Percentiles rank a stretch among this genome's conserved stretches.
Conservation (phyloP, 2,329 filamentous ascomycete species). For the Xylaria sp. region DNA sequence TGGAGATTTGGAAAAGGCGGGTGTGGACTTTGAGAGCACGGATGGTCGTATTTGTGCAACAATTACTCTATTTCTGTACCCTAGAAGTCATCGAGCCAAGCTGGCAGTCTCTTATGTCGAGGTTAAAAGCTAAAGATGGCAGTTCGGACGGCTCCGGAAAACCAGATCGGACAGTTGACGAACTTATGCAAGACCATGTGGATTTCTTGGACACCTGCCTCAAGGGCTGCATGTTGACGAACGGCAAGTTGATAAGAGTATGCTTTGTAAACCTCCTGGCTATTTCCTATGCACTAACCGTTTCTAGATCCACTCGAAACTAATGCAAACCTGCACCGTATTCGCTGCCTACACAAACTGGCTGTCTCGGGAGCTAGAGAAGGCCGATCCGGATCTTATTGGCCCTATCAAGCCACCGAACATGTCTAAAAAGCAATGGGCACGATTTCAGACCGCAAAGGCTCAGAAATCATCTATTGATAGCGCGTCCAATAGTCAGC, state of each 20-base stretch:
- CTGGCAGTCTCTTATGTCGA: constrained; percentile 92
- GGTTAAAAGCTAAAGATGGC: constrained; percentile 69
- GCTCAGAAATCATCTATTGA: constrained; percentile 46
- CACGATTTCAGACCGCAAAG: constrained; percentile 58
- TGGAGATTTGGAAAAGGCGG: constrained; percentile 91
- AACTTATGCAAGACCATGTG: constrained; percentile 98
- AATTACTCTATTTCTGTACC: constrained; percentile 95
- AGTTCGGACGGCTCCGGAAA: constrained; percentile 48
- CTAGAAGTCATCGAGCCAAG: constrained; percentile 97
- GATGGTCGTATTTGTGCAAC: constrained; percentile 97
- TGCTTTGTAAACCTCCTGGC: constrained; percentile 29
- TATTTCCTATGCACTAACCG: constrained; percentile 30
- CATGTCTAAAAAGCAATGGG: constrained; percentile 67
- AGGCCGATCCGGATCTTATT: constrained; percentile 79
- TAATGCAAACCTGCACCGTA: constrained; percentile 94
- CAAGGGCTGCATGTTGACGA: constrained; percentile 99
- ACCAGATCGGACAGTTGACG: constrained; percentile 80
- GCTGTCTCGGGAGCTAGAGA: constrained; percentile 82
- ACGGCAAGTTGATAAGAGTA: constrained; percentile 91
- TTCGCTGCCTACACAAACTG: constrained; percentile 91
- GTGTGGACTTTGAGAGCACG: constrained; percentile 90
- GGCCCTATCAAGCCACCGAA: constrained; percentile 60
- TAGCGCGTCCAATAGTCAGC: constrained; percentile 45
- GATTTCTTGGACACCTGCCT: constrained; percentile 97
- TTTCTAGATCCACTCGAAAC: constrained; percentile 87